phyloP scores from a whole-genome alignment of 225 moss, liverwort and hornwort genomes.

The Physcomitrium patens region DNA sequence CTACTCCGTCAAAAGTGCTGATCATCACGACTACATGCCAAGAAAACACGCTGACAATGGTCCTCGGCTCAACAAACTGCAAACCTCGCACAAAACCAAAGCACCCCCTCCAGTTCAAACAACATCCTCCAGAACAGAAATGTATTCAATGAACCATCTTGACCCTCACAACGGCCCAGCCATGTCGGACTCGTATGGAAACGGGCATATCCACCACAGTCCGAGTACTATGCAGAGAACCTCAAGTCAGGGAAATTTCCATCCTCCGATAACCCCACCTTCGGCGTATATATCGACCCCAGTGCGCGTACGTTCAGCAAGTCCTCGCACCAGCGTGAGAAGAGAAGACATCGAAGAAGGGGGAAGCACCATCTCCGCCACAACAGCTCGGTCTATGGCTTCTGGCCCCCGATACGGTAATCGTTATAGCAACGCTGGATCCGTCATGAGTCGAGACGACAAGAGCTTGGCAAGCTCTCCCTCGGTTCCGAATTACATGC shows the following conservation, averaged over 20 bases:
- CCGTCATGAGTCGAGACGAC: slow-evolving; percentile 62
- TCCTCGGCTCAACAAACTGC: slow-evolving; percentile 56
- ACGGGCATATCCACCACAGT: slow-evolving; percentile 33
- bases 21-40: slow-evolving; percentile 41
- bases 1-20: slow-evolving; percentile 67
- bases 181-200: slow-evolving; percentile 24
- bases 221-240: slow-evolving; percentile 40
- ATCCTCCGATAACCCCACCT: slow-evolving; percentile 51
- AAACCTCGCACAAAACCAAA: slow-evolving; percentile 34
- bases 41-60: slow-evolving; percentile 56
- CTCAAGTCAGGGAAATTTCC: slow-evolving; percentile 29
- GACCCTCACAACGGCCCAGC: slow-evolving; percentile 25
- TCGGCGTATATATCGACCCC: slow-evolving; percentile 46
- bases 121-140: background rate
- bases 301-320: slow-evolving; percentile 64
- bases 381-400: slow-evolving; percentile 57
- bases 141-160: background rate
- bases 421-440: slow-evolving; percentile 66
- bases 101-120: slow-evolving; percentile 37
- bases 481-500: slow-evolving; percentile 90
- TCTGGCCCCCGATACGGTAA: slow-evolving; percentile 54
- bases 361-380: slow-evolving; percentile 64
- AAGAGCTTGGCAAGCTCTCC: slow-evolving; percentile 86
- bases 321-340: slow-evolving; percentile 58
- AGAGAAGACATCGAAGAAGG: slow-evolving; percentile 74